Conservation (phyloP, 192 early-diverging fungal species). For the Mortierella antarctica region DNA sequence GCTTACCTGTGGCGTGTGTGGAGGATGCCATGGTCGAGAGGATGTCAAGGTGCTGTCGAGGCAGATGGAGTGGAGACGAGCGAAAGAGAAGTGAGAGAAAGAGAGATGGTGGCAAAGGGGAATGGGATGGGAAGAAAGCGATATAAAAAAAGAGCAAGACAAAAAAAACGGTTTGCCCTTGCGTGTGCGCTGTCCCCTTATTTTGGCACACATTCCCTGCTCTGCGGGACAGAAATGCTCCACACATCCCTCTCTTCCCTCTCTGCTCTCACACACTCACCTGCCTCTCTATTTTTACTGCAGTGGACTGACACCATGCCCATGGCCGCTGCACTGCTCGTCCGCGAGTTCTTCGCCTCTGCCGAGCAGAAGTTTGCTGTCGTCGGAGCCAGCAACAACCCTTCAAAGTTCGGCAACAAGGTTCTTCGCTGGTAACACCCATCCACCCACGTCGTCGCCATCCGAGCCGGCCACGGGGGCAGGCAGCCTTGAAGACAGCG, state of each 20-base stretch:
- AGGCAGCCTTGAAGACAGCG: no score
- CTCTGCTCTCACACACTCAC: conserved; percentile 4
- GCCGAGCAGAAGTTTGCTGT: conserved; percentile 69
- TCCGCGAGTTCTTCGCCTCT: conserved; percentile 64
- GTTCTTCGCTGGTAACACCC: conserved; percentile 78
- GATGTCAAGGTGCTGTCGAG: not conserved
- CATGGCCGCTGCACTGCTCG: conserved; percentile 23
- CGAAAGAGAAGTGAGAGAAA: not conserved
- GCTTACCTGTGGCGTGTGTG: not conserved
- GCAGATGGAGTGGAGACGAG: no score
- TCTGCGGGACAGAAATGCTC: no score
- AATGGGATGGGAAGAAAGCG: not conserved
- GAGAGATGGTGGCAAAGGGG: not conserved
- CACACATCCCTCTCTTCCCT: not conserved
- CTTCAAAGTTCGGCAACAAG: conserved; percentile 86
- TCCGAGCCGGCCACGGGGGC: not conserved
- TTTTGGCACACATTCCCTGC: not conserved
- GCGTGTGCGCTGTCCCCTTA: not conserved
- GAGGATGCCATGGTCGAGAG: not conserved
- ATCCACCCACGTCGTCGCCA: not conserved
- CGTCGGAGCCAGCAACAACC: conserved; percentile 81
- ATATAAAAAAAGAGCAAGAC: not conserved
- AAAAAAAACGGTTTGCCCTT: not conserved
- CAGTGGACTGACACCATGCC: not conserved
- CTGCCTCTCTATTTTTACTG: not conserved